These are phyloP conservation scores for Diaporthe sp. DNA, from an alignment of 2,329 filamentous ascomycete genomes.

Conservation along the genomic window DNA sequence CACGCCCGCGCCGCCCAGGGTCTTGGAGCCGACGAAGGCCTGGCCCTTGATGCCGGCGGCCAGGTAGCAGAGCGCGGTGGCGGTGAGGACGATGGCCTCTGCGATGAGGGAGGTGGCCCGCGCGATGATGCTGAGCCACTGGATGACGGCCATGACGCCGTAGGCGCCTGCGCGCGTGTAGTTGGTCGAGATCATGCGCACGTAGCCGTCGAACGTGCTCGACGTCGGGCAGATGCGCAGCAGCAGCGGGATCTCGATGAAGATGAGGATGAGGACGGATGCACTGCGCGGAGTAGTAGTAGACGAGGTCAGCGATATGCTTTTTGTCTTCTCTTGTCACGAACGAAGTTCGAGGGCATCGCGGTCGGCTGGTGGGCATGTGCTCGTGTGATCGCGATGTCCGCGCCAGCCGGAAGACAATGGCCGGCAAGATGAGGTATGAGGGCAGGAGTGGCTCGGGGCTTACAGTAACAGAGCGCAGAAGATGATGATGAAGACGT, in stretches of 20 bases:
- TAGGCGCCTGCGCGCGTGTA: slow-evolving; percentile 96
- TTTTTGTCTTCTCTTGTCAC: background rate
- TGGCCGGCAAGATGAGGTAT: background rate
- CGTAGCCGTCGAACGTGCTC: slow-evolving; percentile 85
- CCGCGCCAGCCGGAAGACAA: background rate
- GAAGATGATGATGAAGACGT: slow-evolving; percentile 63
- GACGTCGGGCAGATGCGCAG: slow-evolving; percentile 98
- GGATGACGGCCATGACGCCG: slow-evolving; percentile 80
- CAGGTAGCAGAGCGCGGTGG: slow-evolving; percentile 85
- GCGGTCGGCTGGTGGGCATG: background rate
- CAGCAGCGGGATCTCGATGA: slow-evolving; percentile 92
- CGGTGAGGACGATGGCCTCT: slow-evolving; percentile 82
- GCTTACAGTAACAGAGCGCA: slow-evolving; percentile 67
- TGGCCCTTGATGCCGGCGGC: slow-evolving; percentile 85
- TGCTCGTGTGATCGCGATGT: background rate
- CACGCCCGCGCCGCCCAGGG: slow-evolving; percentile 90
- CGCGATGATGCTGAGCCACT: slow-evolving; percentile 83
- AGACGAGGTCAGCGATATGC: slow-evolving; percentile 11
- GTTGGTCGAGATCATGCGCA: slow-evolving; percentile 94
- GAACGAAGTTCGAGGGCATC: background rate
- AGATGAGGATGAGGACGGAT: slow-evolving; percentile 81
- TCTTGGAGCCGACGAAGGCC: slow-evolving; percentile 93
- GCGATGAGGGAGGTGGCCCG: slow-evolving; percentile 82
- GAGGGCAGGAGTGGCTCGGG: background rate
- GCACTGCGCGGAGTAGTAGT: slow-evolving; percentile 60